Evolutionary conservation across 2,329 filamentous ascomycete species (phyloP).

Genomic region (Sporothrix pseudoabietina): DNA sequence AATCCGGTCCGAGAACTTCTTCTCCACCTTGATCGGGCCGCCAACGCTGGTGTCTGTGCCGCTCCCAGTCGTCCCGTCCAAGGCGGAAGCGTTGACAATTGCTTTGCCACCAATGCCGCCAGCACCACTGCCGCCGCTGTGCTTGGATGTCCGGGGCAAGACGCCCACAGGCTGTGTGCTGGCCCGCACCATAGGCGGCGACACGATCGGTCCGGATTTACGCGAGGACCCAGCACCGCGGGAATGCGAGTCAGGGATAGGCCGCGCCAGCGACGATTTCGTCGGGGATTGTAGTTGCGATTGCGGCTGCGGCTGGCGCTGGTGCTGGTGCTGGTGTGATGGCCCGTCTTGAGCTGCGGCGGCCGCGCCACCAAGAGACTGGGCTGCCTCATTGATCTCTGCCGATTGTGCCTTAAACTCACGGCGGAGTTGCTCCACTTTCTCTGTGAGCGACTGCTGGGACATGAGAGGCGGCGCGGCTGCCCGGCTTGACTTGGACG

Average conservation of each 20-base stretch:
- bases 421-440: conserved; percentile 55
- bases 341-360: background rate
- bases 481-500: conserved; percentile 16
- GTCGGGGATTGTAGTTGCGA: background rate
- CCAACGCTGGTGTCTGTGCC: background rate
- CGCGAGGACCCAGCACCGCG: conserved; percentile 43
- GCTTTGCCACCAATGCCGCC: background rate
- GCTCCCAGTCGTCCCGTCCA: background rate
- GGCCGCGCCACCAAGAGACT: background rate
- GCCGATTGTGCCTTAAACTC: conserved; percentile 47
- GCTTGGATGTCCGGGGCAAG: conserved; percentile 45
- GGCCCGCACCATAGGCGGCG: conserved; percentile 57
- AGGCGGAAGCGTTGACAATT: background rate
- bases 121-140: background rate
- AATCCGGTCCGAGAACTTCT: conserved; percentile 74
- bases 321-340: conserved; percentile 29
- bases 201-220: conserved; percentile 50
- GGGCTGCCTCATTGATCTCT: conserved; percentile 39
- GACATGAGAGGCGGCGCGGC: background rate
- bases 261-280: background rate
- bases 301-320: conserved; percentile 33
- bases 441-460: conserved; percentile 46
- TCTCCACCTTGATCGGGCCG: conserved; percentile 53
- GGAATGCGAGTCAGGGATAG: conserved; percentile 34
- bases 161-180: conserved; percentile 55